Conservation (phyloP, 352 stramenopile genomes). For the Plasmopara viticola region DNA sequence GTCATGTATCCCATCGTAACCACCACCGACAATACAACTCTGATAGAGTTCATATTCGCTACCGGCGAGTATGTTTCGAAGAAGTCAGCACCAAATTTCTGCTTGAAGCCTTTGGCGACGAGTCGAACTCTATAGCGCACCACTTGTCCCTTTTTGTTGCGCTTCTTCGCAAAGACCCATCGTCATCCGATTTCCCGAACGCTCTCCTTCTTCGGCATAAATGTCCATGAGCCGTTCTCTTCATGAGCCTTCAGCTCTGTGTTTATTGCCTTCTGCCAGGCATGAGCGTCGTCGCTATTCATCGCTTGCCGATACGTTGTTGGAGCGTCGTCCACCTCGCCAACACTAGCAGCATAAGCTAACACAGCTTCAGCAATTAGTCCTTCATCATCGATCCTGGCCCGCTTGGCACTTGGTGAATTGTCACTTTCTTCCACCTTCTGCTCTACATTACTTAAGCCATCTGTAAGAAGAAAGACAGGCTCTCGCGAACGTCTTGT, state of each 20-base stretch:
- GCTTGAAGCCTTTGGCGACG: not conserved
- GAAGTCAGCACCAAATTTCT: not conserved
- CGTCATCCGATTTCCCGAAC: not conserved
- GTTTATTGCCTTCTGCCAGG: constrained; percentile 7
- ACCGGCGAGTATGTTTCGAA: constrained; percentile 3
- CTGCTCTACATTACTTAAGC: no score
- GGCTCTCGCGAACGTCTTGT: no score
- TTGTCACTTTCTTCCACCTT: no score
- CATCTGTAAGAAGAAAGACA: no score
- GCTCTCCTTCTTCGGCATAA: no score
- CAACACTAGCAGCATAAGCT: no score
- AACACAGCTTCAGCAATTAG: no score
- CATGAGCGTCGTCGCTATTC: not conserved
- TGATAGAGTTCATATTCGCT: no score
- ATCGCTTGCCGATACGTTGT: constrained; percentile 10
- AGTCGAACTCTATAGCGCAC: not conserved
- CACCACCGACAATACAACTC: no score
- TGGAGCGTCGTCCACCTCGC: constrained; percentile 1
- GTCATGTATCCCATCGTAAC: no score
- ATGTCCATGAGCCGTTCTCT: constrained; percentile 4
- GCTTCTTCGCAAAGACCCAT: constrained; percentile 3
- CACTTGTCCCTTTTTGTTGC: not conserved
- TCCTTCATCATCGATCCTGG: no score
- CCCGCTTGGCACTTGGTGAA: no score
- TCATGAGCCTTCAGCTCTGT: constrained; percentile 3